Evolutionary conservation across 2,329 filamentous ascomycete species (phyloP).

Genomic region (Clonostachys chloroleuca): DNA sequence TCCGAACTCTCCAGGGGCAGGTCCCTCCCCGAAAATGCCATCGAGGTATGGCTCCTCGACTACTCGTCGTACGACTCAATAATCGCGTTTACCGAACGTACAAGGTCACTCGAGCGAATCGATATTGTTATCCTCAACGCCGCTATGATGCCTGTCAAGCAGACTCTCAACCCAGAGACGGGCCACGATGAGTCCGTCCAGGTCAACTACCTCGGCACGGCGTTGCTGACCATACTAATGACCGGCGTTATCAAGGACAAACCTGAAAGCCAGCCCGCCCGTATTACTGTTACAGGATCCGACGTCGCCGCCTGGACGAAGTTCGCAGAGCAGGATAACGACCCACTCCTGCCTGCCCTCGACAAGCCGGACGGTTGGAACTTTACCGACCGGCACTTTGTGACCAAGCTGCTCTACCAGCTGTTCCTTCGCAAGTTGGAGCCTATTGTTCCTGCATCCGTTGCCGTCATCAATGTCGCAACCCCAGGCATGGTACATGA

Average conservation of each 20-base stretch:
- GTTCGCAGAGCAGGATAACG: constrained; percentile 12
- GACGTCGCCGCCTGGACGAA: constrained; percentile 14
- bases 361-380: constrained; percentile 13
- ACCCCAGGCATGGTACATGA: constrained; percentile 21
- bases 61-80: constrained; percentile 16
- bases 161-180: constrained; percentile 10
- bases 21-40: constrained; percentile 15
- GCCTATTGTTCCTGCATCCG: constrained; percentile 20
- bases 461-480: constrained; percentile 27
- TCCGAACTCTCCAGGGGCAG: constrained; percentile 13
- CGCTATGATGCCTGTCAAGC: constrained; percentile 10
- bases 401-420: constrained; percentile 21
- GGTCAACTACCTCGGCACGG: constrained; percentile 23
- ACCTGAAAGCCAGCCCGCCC: constrained; percentile 5
- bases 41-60: constrained; percentile 15
- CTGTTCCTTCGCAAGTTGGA: constrained; percentile 30
- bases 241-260: constrained; percentile 13
- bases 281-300: constrained; percentile 20
- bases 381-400: constrained; percentile 14
- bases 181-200: constrained; percentile 23
- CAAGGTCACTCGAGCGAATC: constrained; percentile 8
- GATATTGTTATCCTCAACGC: constrained; percentile 26
- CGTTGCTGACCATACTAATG: constrained; percentile 16
- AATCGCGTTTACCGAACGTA: constrained; percentile 8
- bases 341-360: constrained; percentile 19